Base-by-base conservation (phyloP, 2,329 filamentous ascomycete species). In the Knufia petricola region DNA sequence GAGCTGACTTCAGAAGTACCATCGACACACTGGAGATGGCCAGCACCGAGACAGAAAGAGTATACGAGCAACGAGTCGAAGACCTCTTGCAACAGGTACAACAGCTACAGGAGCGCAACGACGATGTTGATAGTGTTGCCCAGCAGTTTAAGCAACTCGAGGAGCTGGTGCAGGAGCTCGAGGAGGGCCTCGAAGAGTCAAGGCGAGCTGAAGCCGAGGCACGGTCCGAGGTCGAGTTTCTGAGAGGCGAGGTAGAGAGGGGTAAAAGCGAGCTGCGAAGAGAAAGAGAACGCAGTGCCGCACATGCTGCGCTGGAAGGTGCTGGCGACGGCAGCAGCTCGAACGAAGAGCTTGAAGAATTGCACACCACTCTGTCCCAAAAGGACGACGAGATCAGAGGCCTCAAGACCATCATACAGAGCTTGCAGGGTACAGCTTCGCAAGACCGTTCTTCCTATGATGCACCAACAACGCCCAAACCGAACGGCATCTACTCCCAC, bases 301-400 rank as follows among this genome's bases (percentile, higher is more conserved):
- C 78, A 10, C 52, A 54, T 20, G 55, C 56, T 30, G 50, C 54
- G 34, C 37, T 58, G 23, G 53, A 66, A 51, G 63, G 63, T 32
- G 47, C 57, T 30, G 10, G 53, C 49, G 10, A 56, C 39, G 55
- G 59, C 50, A 51, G 43, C 7, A 15, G 26, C 6, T 46, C 49
- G 13, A 54, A 50, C 48, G 52, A 55, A 13, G 56, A 58, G 15
- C 38, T 58, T 17, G 52, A 59, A 13, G 56, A 56, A n/a, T 41
- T 57, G 2, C 52, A 57, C 40, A n/a, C 48, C 9, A 59, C 63
- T 13, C 68, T 96, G 24, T 88, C 94, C 63, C 85, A 94, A 62
- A 92, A 94, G 63, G 90, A 98, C 60, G 92, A 98, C 59, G 92
- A 98, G 70, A 96, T 98, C 61, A 79, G 90, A 53, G 92, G 92